These are phyloP conservation scores for Lactarius trivialis DNA, from an alignment of 768 basidiomycete genomes.

Conservation along the genomic window DNA sequence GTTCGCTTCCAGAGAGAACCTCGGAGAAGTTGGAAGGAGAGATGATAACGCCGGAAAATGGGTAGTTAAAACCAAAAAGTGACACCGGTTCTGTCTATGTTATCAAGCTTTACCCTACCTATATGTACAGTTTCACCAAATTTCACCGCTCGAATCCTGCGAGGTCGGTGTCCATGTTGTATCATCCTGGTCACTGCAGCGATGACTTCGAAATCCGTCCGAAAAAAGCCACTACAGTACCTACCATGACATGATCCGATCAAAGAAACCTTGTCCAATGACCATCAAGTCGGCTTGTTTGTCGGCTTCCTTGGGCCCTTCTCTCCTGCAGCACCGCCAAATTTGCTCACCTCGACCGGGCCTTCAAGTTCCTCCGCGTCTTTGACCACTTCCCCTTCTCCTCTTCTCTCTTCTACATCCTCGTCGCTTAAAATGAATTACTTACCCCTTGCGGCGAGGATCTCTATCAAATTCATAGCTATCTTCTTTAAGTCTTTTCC, in stretches of 20 bases:
- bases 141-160: not conserved
- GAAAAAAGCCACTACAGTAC: not conserved
- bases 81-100: not conserved
- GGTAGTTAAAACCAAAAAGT: slow-evolving; percentile 14
- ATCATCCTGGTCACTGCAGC: slow-evolving; percentile 7
- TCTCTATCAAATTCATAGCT: slow-evolving; percentile 48
- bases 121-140: not conserved
- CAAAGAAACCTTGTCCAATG: slow-evolving; percentile 51
- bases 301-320: slow-evolving; percentile 37
- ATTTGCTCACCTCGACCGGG: slow-evolving; percentile 26
- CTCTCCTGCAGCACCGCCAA: slow-evolving; percentile 28
- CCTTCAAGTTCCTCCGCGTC: slow-evolving; percentile 29
- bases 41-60: slow-evolving; percentile 17
- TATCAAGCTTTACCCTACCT: not conserved
- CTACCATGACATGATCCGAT: not conserved
- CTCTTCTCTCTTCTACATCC: slow-evolving; percentile 71
- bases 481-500: slow-evolving; percentile 86
- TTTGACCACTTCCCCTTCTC: slow-evolving; percentile 41
- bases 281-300: slow-evolving; percentile 60
- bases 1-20: slow-evolving; percentile 12
- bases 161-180: not conserved
- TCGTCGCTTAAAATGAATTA: slow-evolving; percentile 65
- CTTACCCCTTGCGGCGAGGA: slow-evolving; percentile 60
- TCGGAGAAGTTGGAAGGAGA: slow-evolving; percentile 20
- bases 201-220: not conserved